Conservation (phyloP, 805 yeast genomes). For the Candida sithepensis region DNA sequence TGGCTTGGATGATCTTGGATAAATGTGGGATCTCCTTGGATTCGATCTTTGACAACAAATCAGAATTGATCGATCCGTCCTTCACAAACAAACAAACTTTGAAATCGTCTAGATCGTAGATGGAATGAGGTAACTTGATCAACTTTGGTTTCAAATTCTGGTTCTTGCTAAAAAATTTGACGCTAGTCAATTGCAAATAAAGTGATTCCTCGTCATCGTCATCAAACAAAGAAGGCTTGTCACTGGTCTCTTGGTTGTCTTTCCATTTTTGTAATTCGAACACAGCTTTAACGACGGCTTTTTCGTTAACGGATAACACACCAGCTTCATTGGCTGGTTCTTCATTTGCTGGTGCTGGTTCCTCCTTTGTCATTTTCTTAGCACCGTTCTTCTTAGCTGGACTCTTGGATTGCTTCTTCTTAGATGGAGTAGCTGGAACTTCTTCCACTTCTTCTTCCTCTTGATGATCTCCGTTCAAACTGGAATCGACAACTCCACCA, state of each 20-base stretch:
- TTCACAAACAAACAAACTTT: conserved; percentile 66
- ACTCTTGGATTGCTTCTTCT: conserved; percentile 1
- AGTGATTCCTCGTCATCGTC: conserved; percentile 49
- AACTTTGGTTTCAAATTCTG: conserved; percentile 54
- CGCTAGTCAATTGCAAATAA: conserved; percentile 61
- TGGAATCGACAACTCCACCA: conserved; percentile 5
- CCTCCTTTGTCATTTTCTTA: conserved; percentile 17
- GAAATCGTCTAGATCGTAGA: conserved; percentile 42
- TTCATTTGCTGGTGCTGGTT: no score
- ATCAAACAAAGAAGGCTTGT: conserved; percentile 52
- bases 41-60: conserved; percentile 44
- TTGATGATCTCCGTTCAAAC: neutral
- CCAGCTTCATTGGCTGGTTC: neutral
- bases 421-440: conserved; percentile 2
- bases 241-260: conserved; percentile 31
- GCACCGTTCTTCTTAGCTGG: conserved; percentile 1
- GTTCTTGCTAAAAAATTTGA: conserved; percentile 59
- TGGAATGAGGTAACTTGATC: conserved; percentile 44
- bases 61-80: conserved; percentile 50
- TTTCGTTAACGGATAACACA: neutral
- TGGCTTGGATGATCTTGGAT: conserved; percentile 59
- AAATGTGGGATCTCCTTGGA: conserved; percentile 43
- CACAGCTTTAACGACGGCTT: conserved; percentile 46
- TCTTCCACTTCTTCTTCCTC: conserved; percentile 3
- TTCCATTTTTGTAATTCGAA: conserved; percentile 63